Percentiles rank a stretch among this genome's conserved stretches.
These are phyloP conservation scores for Lagerstroemia speciosa DNA, from an alignment of 345 rosid genomes.

Conservation along the genomic window DNA sequence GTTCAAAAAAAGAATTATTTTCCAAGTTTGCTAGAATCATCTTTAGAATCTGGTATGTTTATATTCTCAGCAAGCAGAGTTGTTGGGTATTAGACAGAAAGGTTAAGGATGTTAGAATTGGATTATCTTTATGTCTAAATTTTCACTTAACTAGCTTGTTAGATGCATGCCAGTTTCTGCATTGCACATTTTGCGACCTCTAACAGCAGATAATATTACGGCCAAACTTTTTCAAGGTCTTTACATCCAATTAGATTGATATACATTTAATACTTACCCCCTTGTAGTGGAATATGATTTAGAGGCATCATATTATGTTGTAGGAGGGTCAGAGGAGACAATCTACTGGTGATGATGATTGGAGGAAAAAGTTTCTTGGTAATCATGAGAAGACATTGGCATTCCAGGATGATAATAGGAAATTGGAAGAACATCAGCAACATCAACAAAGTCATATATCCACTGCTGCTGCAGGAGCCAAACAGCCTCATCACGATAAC, in stretches of 20 bases:
- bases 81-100: background rate
- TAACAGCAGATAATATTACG: background rate
- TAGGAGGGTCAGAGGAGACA: conserved; percentile 21
- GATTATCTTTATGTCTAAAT: background rate
- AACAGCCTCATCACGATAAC: conserved; percentile 21
- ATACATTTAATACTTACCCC: background rate
- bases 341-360: conserved; percentile 7
- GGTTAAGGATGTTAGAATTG: background rate
- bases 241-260: background rate
- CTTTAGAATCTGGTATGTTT: background rate
- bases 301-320: conserved; percentile 9
- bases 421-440: conserved; percentile 23
- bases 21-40: background rate
- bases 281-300: too few species aligned
- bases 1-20: background rate
- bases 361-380: conserved; percentile 24
- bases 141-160: background rate
- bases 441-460: conserved; percentile 1
- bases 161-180: background rate
- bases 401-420: conserved; percentile 10
- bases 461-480: conserved; percentile 11
- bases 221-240: background rate
- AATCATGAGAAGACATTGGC: conserved; percentile 25
- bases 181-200: background rate
- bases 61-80: background rate